Evolutionary conservation across 495 filamentous ascomycete genomes (phyloP).

Genomic region (Penicillium macrosclerotiorum): DNA sequence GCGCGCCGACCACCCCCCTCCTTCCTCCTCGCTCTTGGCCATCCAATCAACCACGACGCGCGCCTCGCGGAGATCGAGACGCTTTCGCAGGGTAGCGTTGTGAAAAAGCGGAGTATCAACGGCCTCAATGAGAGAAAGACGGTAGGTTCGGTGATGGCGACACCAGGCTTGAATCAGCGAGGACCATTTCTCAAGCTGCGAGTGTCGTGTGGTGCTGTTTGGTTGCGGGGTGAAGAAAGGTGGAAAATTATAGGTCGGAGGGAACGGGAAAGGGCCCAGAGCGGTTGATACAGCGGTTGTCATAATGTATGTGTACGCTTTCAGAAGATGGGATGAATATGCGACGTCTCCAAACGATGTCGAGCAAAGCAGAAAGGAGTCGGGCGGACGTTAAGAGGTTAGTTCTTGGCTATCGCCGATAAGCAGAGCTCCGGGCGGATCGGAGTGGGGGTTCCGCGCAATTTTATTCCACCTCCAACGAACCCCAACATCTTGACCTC

Average conservation of each 20-base stretch:
- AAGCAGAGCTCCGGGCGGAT: slow-evolving; percentile 12
- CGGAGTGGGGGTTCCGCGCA: slow-evolving; percentile 17
- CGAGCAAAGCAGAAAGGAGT: no score
- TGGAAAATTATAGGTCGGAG: slow-evolving; percentile 48
- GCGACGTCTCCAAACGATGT: not conserved
- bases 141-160: slow-evolving; percentile 68
- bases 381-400: no score
- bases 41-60: slow-evolving; percentile 72
- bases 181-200: slow-evolving; percentile 82
- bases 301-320: no score
- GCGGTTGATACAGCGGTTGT: slow-evolving; percentile 15
- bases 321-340: not conserved
- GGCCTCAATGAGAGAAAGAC: slow-evolving; percentile 62
- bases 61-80: slow-evolving; percentile 60
- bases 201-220: slow-evolving; percentile 68
- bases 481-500: slow-evolving; percentile 1
- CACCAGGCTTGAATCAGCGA: slow-evolving; percentile 84
- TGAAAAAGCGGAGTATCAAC: slow-evolving; percentile 58
- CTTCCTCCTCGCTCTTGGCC: slow-evolving; percentile 58
- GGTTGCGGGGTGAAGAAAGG: slow-evolving; percentile 69
- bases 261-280: slow-evolving; percentile 43
- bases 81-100: slow-evolving; percentile 51
- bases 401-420: not conserved
- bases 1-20: slow-evolving; percentile 55
- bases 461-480: slow-evolving; percentile 15